Conservation (phyloP, 306 rosid species). For the Trifolium fragiferum region DNA sequence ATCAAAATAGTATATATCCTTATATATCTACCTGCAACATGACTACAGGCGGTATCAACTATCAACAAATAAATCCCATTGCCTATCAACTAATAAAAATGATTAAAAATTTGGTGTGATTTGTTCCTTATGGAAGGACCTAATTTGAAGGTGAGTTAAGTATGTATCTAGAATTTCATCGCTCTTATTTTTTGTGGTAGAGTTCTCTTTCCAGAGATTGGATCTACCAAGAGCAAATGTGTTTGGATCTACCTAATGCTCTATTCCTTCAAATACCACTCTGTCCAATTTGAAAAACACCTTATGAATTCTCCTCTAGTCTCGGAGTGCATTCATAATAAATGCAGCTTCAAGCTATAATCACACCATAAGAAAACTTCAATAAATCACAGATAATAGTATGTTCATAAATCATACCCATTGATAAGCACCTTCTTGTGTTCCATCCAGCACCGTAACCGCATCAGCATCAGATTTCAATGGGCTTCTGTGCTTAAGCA, state of each 20-base stretch:
- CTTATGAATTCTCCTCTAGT: conserved; percentile 29
- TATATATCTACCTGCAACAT: not conserved
- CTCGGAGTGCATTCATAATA: conserved; percentile 23
- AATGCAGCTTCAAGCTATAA: conserved; percentile 4
- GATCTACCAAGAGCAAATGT: conserved; percentile 8
- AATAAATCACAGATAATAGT: not conserved
- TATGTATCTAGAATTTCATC: conserved; percentile 5
- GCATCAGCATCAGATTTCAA: conserved; percentile 61
- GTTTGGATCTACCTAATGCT: too few species aligned
- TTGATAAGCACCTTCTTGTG: conserved; percentile 93
- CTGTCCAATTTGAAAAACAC: not conserved
- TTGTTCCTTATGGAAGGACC: conserved; percentile 17
- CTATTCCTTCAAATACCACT: conserved; percentile 15
- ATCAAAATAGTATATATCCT: not conserved
- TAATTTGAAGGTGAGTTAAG: not conserved
- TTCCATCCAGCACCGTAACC: conserved; percentile 91
- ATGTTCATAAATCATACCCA: conserved; percentile 72
- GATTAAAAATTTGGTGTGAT: not conserved
- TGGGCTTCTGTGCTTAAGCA: conserved; percentile 64
- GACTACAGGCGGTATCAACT: not conserved
- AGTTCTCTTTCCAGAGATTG: conserved; percentile 24
- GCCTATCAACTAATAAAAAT: not conserved
- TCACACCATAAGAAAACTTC: not conserved
- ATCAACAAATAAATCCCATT: conserved; percentile 7
- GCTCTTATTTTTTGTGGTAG: conserved; percentile 11